Conservation (phyloP, 352 stramenopile species). For the Pythium apleroticum region DNA sequence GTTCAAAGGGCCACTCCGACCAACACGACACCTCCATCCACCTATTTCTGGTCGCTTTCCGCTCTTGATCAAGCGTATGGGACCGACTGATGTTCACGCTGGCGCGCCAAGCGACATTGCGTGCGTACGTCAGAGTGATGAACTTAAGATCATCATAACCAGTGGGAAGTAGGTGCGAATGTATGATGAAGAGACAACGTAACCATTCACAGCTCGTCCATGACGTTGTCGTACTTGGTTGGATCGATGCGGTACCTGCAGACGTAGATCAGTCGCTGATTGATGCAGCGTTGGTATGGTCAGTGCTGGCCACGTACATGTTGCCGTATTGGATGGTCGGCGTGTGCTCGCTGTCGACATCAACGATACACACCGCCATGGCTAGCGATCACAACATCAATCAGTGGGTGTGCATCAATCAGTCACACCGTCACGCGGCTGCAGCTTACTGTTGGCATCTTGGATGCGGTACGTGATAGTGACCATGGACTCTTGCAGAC, state of each 20-base stretch:
- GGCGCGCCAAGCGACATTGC: too few relatives aligned
- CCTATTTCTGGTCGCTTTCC: too few relatives aligned
- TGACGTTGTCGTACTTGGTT: conserved; percentile 56
- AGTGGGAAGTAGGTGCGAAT: too few relatives aligned
- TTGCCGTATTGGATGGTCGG: conserved; percentile 83
- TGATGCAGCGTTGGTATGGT: conserved; percentile 4
- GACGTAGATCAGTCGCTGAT: not conserved
- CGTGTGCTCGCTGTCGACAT: conserved; percentile 82
- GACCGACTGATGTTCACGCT: too few relatives aligned
- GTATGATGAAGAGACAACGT: too few relatives aligned
- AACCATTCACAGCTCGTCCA: conserved; percentile 21
- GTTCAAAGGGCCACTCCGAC: too few relatives aligned
- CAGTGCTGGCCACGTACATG: conserved; percentile 46
- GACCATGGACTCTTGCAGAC: conserved; percentile 79
- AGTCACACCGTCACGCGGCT: not conserved
- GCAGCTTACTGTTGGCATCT: conserved; percentile 67
- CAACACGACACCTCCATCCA: too few relatives aligned
- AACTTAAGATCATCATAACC: too few relatives aligned
- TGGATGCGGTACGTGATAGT: conserved; percentile 83
- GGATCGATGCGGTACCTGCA: conserved; percentile 75
- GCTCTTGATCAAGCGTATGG: too few relatives aligned
- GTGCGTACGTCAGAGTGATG: too few relatives aligned
- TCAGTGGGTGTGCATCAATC: not conserved
- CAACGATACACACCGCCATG: conserved; percentile 83
- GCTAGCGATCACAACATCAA: conserved; percentile 33